These are phyloP conservation scores for Henningerozyma blattae DNA, from an alignment of 805 yeast species.

Conservation along the genomic window DNA sequence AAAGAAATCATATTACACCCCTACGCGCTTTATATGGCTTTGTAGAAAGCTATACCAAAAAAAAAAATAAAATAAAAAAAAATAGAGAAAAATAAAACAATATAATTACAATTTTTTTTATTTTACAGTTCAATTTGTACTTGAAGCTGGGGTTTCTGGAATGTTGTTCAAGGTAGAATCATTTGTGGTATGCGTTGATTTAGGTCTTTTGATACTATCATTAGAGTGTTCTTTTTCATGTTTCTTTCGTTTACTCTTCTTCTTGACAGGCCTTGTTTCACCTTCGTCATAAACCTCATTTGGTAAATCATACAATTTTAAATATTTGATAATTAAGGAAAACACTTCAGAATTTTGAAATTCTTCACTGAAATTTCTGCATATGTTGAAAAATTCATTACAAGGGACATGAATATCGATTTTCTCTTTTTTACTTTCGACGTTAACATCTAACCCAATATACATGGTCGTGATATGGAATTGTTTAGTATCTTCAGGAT, in stretches of 20 bases:
- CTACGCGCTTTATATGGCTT: too few species aligned
- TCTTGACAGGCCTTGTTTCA: conserved; percentile 63
- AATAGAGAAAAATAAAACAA: too few species aligned
- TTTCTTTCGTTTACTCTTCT: conserved; percentile 40
- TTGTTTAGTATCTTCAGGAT: conserved; percentile 17
- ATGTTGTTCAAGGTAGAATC: neutral
- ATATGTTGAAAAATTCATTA: conserved; percentile 70
- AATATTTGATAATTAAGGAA: conserved; percentile 56
- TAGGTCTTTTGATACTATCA: conserved; percentile 22
- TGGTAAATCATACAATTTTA: conserved; percentile 71
- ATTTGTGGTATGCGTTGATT: conserved; percentile 17
- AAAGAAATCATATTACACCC: too few species aligned
- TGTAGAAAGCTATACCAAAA: too few species aligned
- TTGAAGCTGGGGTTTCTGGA: too few species aligned
- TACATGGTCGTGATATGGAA: conserved; percentile 64
- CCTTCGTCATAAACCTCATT: conserved; percentile 70
- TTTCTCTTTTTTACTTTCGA: conserved; percentile 43
- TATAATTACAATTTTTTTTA: too few species aligned
- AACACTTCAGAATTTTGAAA: conserved; percentile 42
- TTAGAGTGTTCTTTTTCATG: conserved; percentile 12
- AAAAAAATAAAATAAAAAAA: too few species aligned
- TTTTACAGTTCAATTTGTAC: too few species aligned
- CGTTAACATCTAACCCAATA: conserved; percentile 53
- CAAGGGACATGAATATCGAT: conserved; percentile 85
- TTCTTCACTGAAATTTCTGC: conserved; percentile 62